Evolutionary conservation across 306 rosid species (phyloP), one percentile per base, ranked within the genome.

Genomic region (Dalbergia oliveri): DNA sequence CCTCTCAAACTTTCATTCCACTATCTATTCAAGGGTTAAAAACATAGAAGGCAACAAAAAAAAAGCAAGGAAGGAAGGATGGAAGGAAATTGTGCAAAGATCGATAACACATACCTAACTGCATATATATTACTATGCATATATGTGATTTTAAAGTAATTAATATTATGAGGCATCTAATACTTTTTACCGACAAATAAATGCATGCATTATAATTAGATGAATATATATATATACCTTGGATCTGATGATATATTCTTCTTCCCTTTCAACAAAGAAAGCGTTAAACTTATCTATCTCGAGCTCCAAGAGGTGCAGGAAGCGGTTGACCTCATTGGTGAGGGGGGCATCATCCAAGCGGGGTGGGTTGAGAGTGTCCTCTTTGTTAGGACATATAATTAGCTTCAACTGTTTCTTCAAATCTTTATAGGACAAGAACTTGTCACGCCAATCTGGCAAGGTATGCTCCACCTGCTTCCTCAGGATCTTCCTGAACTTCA

Each of bases 401-500:
- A 88, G 81, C 43, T 91, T 94, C 75, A 94, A 56, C 70, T 88
- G 97, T 74, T 91, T 88, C 87, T 94, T 94, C 79, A 94, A 78
- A 76, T 86, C 84, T 79, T 94, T 93, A 85, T 94, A 94, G 21
- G 94, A 88, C 63, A 94, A 63, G 73, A 91, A 92, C 81, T 86
- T 82, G 85, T 94, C 97, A n/a, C 84, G 88, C 97, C 99, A 94
- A 34, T 90, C 94, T 1, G 99, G 97, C 23, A 89, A 64, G 44
- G 97, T 92, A 66, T 88, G 92, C 64, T 88, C 97, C 58, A 94
- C 88, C 81, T 85, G 89, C 43, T 69, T 91, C 45, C 90, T 84
- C 9, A 94, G 90, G 69, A 86, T 92, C 85, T 90, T 92, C 92
- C 89, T 87, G 82, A 94, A 94, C 87, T 94, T 94, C 98, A 94